phyloP scores from a whole-genome alignment of 371 early-diverging fungal genomes.

The Mucor irregularis region DNA sequence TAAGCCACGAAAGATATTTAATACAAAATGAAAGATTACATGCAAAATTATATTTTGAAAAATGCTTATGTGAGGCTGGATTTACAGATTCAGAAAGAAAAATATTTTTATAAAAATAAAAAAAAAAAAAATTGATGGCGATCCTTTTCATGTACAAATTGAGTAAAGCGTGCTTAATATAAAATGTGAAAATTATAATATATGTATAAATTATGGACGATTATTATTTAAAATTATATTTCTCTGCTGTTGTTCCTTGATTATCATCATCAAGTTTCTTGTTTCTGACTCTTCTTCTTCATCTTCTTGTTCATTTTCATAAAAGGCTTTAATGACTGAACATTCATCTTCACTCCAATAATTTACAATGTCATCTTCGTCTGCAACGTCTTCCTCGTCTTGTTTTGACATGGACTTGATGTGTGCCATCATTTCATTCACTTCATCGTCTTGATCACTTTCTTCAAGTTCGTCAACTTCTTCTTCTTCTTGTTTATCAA shows the following conservation, averaged over 20 bases:
- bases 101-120: neutral
- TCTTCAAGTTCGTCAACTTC: neutral
- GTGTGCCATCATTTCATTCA: constrained; percentile 8
- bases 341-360: constrained; percentile 22
- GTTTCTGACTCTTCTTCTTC: constrained; percentile 11
- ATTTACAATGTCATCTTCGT: constrained; percentile 4
- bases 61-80: neutral
- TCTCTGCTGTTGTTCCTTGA: constrained; percentile 1
- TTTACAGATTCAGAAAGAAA: neutral
- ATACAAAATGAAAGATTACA: neutral
- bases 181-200: no score
- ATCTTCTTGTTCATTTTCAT: constrained; percentile 22
- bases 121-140: neutral
- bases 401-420: constrained; percentile 15
- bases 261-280: neutral
- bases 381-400: neutral
- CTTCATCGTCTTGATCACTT: constrained; percentile 6
- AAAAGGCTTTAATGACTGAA: constrained; percentile 13
- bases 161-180: no score
- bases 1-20: neutral
- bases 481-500: no score
- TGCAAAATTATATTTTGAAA: neutral
- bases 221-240: no score
- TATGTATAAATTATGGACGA: no score
- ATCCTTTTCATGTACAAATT: no score